A percentile compares a stretch with the other conserved stretches of the same genome.
phyloP scores from a whole-genome alignment of 257 asterid species.

The Linaria vulgaris region DNA sequence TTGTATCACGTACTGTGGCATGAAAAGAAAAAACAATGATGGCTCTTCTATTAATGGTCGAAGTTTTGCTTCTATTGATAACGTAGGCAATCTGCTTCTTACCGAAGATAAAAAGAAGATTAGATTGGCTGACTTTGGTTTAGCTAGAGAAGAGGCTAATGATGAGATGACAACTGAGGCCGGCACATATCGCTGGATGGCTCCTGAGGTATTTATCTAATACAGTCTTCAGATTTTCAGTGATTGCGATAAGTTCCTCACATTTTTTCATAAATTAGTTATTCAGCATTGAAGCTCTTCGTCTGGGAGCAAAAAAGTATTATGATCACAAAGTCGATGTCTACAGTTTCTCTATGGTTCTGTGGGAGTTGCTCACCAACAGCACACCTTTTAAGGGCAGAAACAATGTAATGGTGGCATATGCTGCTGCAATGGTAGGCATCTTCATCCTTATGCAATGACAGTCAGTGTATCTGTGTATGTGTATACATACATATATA shows the following conservation, averaged over 20 bases:
- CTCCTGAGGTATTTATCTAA: slow-evolving; percentile 55
- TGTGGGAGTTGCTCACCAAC: slow-evolving; percentile 66
- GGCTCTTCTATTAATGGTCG: slow-evolving; percentile 1
- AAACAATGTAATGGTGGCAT: slow-evolving; percentile 54
- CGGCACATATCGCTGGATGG: slow-evolving; percentile 79
- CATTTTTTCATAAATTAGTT: slow-evolving; percentile 38
- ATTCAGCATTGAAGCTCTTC: slow-evolving; percentile 40
- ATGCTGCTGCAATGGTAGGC: slow-evolving; percentile 56
- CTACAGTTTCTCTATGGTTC: slow-evolving; percentile 63
- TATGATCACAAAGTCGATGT: slow-evolving; percentile 70
- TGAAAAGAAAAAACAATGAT: not conserved
- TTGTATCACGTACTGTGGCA: slow-evolving; percentile 11
- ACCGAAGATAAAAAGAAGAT: slow-evolving; percentile 49
- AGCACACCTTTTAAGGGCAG: slow-evolving; percentile 56
- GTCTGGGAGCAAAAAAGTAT: slow-evolving; percentile 46
- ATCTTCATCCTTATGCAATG: not conserved
- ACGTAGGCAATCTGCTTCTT: slow-evolving; percentile 61
- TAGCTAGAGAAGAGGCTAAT: slow-evolving; percentile 57
- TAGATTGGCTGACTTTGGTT: slow-evolving; percentile 70
- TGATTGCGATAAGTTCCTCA: slow-evolving; percentile 10
- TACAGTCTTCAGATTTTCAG: not conserved
- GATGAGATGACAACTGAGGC: slow-evolving; percentile 64
- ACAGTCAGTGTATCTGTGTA: no score
- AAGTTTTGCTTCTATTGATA: slow-evolving; percentile 3
- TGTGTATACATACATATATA: no score